Percentiles rank a stretch among this genome's conserved stretches.
phyloP scores from a whole-genome alignment of 1,284 basidiomycete species.

The Malassezia sp. region DNA sequence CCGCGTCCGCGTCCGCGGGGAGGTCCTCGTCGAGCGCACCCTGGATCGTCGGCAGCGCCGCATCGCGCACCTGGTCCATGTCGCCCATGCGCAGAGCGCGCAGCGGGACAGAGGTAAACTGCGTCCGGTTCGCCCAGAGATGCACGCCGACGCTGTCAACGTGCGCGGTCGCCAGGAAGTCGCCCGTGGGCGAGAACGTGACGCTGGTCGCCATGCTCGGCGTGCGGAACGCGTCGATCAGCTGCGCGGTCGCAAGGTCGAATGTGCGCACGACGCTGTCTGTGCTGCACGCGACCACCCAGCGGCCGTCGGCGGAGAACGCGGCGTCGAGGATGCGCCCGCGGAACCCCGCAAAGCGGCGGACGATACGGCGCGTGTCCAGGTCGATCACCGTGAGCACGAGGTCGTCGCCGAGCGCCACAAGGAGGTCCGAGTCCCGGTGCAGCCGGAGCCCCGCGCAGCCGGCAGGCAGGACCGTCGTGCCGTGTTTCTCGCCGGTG shows the following conservation, averaged over 20 bases:
- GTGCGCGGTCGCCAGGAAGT: slow-evolving; percentile 90
- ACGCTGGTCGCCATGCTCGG: slow-evolving; percentile 80
- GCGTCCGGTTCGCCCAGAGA: slow-evolving; percentile 92
- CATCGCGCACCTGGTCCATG: slow-evolving; percentile 45
- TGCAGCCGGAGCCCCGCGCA: slow-evolving; percentile 66
- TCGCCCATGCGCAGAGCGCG: slow-evolving; percentile 64
- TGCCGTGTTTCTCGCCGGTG: slow-evolving; percentile 58
- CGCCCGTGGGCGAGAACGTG: slow-evolving; percentile 83
- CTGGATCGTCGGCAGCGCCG: slow-evolving; percentile 69
- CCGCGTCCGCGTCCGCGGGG: slow-evolving; percentile 32
- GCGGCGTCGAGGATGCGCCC: slow-evolving; percentile 34
- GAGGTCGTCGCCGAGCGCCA: slow-evolving; percentile 72
- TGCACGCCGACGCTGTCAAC: slow-evolving; percentile 86
- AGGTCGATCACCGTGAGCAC: slow-evolving; percentile 76
- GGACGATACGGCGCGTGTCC: slow-evolving; percentile 73
- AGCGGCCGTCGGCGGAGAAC: slow-evolving; percentile 85
- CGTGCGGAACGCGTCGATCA: slow-evolving; percentile 85
- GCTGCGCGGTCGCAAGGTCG: slow-evolving; percentile 79
- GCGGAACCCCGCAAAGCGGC: slow-evolving; percentile 56
- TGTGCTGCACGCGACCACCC: slow-evolving; percentile 76
- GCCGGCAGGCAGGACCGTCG: slow-evolving; percentile 59
- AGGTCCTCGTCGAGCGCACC: slow-evolving; percentile 63
- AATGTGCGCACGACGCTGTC: slow-evolving; percentile 90
- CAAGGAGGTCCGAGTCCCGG: slow-evolving; percentile 73
- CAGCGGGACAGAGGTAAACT: slow-evolving; percentile 75